Evolutionary conservation across 371 early-diverging fungal species (phyloP).

Genomic region (Mortierella polycephala): DNA sequence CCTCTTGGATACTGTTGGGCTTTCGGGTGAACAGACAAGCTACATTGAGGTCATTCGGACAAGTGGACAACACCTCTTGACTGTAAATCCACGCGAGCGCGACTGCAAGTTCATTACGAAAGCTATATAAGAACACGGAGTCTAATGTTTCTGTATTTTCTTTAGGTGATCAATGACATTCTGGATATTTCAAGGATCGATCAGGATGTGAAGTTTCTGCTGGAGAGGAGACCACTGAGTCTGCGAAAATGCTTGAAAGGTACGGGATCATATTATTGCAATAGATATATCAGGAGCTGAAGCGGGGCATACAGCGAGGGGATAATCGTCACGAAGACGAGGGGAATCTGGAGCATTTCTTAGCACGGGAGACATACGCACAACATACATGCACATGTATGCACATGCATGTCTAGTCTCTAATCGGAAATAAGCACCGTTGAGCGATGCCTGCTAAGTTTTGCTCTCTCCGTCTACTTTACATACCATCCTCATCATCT

Average conservation of each 20-base stretch:
- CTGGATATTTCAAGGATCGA: constrained; percentile 69
- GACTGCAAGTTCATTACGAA: no score
- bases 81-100: constrained; percentile 48
- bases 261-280: constrained; percentile 10
- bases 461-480: background rate
- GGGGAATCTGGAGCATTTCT: background rate
- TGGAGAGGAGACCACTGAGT: constrained; percentile 65
- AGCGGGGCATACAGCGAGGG: no score
- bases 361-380: background rate
- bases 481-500: background rate
- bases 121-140: no score
- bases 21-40: constrained; percentile 64
- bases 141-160: background rate
- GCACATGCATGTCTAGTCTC: background rate
- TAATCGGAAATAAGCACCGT: no score
- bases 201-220: constrained; percentile 68
- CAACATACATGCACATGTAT: background rate
- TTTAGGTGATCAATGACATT: constrained; percentile 69
- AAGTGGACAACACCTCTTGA: constrained; percentile 69
- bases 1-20: constrained; percentile 61
- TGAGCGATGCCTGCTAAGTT: background rate
- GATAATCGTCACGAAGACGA: no score
- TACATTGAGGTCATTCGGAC: constrained; percentile 70
- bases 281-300: no score
- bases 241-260: constrained; percentile 71